Evolutionary conservation across 768 basidiomycete species (phyloP).

Genomic region (Lentinula sp.): DNA sequence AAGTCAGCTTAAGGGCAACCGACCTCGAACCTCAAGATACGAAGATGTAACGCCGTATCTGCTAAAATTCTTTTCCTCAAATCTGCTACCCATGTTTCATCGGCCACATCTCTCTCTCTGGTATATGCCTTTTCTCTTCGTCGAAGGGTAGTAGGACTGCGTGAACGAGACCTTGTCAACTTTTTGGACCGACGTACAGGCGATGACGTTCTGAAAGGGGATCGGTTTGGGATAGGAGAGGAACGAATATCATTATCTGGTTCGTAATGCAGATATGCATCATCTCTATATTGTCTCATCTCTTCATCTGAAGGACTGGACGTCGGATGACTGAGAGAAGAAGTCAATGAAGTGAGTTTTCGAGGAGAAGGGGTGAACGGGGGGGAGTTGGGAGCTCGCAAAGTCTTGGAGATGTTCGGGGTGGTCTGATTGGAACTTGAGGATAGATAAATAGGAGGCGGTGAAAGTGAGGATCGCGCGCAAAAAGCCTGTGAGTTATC

Average conservation of each 20-base stretch:
- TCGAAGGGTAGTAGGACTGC: neutral
- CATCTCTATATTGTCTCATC: conserved; percentile 13
- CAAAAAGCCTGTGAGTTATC: conserved; percentile 24
- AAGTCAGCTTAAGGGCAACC: conserved; percentile 8
- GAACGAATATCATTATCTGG: conserved; percentile 12
- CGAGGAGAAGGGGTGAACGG: conserved; percentile 5
- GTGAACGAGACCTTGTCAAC: neutral
- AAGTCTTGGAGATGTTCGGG: conserved; percentile 12
- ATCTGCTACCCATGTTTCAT: conserved; percentile 34
- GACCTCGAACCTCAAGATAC: conserved; percentile 65
- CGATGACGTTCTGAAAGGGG: neutral
- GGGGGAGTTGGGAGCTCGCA: conserved; percentile 7
- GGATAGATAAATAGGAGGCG: conserved; percentile 4
- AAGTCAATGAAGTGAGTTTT: conserved; percentile 3
- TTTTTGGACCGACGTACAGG: neutral
- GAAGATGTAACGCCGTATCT: conserved; percentile 42
- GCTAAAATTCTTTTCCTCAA: conserved; percentile 36
- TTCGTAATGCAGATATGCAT: conserved; percentile 29
- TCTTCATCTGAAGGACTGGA: neutral
- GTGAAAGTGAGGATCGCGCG: neutral
- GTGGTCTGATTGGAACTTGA: conserved; percentile 24
- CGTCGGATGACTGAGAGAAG: neutral
- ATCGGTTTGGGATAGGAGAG: neutral
- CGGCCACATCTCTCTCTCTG: conserved; percentile 17
- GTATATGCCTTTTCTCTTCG: neutral